These are phyloP conservation scores for Micractinium conductrix DNA, from an alignment of 139 green algal species.

Conservation along the genomic window DNA sequence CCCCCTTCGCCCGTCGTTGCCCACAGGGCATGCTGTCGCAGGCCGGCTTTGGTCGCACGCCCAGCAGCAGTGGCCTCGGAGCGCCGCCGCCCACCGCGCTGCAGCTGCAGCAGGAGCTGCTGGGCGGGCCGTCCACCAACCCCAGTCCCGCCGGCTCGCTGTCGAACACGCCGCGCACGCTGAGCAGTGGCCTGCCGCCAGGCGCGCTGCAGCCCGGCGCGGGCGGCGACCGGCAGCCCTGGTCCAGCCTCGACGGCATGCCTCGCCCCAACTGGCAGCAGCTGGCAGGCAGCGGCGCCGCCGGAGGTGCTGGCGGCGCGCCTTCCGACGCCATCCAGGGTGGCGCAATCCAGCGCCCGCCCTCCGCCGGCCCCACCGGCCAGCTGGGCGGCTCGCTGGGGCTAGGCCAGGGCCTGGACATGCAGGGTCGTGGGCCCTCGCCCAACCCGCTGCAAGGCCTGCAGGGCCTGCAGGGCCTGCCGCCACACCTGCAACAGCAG, in stretches of 20 bases:
- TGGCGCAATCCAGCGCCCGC: constrained; percentile 8
- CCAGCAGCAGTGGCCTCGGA: not conserved
- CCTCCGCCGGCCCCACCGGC: constrained; percentile 14
- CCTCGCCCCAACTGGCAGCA: constrained; percentile 29
- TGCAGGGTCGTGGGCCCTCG: not conserved
- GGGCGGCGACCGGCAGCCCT: not conserved
- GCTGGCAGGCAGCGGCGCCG: not conserved
- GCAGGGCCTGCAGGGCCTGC: constrained; percentile 16
- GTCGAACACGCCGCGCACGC: constrained; percentile 21
- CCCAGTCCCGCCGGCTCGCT: constrained; percentile 14
- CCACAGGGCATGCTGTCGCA: too few species aligned
- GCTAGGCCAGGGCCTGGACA: not conserved
- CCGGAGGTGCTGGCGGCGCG: not conserved
- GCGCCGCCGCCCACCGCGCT: not conserved
- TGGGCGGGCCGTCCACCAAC: not conserved
- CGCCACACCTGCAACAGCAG: constrained; percentile 5
- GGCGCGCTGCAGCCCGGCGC: not conserved
- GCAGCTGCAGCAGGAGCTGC: constrained; percentile 25
- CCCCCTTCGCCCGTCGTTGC: too few species aligned
- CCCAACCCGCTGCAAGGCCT: constrained; percentile 18
- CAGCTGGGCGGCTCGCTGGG: not conserved
- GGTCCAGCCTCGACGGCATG: constrained; percentile 30
- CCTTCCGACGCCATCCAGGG: not conserved
- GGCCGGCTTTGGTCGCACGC: not conserved
- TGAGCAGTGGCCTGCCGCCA: not conserved